Conservation (phyloP, 257 asterid species). For the Cruciata laevipes region DNA sequence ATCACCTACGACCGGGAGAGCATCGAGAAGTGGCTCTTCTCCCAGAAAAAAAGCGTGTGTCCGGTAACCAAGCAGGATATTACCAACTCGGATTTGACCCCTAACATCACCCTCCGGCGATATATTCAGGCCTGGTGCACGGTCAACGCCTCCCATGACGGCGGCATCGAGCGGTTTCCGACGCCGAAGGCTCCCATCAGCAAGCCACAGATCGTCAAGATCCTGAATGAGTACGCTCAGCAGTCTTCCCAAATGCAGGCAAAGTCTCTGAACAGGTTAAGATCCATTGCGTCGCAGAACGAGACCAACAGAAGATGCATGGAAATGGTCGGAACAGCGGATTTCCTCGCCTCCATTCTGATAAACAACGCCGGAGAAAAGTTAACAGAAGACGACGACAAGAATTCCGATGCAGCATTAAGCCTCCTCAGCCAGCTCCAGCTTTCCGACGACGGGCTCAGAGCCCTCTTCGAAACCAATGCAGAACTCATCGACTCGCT, state of each 20-base stretch:
- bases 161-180: slow-evolving; percentile 60
- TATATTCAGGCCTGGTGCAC: slow-evolving; percentile 83
- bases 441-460: slow-evolving; percentile 44
- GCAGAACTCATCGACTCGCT: slow-evolving; percentile 39
- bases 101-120: slow-evolving; percentile 73
- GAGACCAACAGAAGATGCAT: slow-evolving; percentile 53
- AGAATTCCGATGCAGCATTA: slow-evolving; percentile 47
- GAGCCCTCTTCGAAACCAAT: slow-evolving; percentile 21
- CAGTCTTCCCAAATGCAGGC: slow-evolving; percentile 29
- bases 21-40: slow-evolving; percentile 72
- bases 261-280: slow-evolving; percentile 36
- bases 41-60: slow-evolving; percentile 35
- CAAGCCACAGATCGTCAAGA: slow-evolving; percentile 43
- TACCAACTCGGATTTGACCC: slow-evolving; percentile 42
- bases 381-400: slow-evolving; percentile 13
- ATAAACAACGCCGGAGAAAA: slow-evolving; percentile 13
- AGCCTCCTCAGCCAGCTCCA: slow-evolving; percentile 43
- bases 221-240: slow-evolving; percentile 32
- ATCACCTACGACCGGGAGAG: slow-evolving; percentile 72
- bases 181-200: slow-evolving; percentile 65
- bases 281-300: slow-evolving; percentile 51
- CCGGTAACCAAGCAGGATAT: slow-evolving; percentile 63
- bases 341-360: slow-evolving; percentile 44
- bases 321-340: slow-evolving; percentile 52
- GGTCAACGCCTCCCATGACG: slow-evolving; percentile 33